Percentiles rank a stretch among this genome's conserved stretches.
Conservation (phyloP, 108 stramenopile species). For the Skeletonema menzelii region DNA sequence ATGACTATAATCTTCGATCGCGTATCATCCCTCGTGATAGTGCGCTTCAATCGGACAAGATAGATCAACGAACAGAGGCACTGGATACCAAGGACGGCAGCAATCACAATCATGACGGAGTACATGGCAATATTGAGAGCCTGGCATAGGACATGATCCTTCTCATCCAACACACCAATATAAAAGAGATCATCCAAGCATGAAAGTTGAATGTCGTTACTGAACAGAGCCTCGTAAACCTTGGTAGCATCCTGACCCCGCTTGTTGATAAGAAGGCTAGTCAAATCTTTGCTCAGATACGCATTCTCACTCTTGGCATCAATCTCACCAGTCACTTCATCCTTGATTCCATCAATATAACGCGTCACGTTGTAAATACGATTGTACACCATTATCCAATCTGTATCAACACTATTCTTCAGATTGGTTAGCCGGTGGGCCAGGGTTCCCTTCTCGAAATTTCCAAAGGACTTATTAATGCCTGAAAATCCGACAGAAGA, state of each 20-base stretch:
- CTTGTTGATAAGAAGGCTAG: conserved; percentile 49
- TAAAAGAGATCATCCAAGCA: conserved; percentile 51
- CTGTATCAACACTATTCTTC: conserved; percentile 33
- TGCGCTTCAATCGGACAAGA: conserved; percentile 42
- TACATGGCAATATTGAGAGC: conserved; percentile 49
- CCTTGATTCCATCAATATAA: conserved; percentile 35
- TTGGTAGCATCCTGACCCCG: conserved; percentile 48
- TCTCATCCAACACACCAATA: conserved; percentile 40
- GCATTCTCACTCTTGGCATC: conserved; percentile 41
- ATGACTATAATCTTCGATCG: conserved; percentile 54
- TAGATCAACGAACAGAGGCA: conserved; percentile 55
- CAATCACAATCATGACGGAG: conserved; percentile 51
- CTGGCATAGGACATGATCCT: conserved; percentile 27
- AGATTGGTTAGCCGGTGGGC: conserved; percentile 25
- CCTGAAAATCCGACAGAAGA: conserved; percentile 34
- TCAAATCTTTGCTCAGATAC: conserved; percentile 43
- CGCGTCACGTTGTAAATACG: conserved; percentile 50
- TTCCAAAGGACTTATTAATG: conserved; percentile 20
- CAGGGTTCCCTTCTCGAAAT: conserved; percentile 31
- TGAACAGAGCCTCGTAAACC: conserved; percentile 47
- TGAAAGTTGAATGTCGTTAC: conserved; percentile 34
- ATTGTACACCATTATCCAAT: conserved; percentile 47
- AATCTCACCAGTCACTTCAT: conserved; percentile 27
- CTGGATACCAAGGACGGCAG: conserved; percentile 48
- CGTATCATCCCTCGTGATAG: conserved; percentile 42